Percentiles rank a stretch among this genome's conserved stretches.
phyloP scores from a whole-genome alignment of 257 asterid species.

The Thymus mandschuricus region DNA sequence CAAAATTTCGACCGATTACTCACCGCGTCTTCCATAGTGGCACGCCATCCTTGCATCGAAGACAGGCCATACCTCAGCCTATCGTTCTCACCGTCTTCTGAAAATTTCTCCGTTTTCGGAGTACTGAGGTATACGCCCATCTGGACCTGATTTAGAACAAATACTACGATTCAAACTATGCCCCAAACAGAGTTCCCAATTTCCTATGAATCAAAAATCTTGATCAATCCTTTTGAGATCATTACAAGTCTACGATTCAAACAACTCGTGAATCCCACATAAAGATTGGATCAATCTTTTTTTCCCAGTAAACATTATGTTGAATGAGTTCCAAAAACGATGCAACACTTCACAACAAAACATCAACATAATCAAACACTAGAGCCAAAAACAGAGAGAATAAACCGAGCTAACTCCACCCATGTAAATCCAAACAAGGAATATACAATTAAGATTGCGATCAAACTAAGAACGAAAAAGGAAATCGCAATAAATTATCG shows the following conservation, averaged over 20 bases:
- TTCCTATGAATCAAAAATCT: not conserved
- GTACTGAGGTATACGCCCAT: constrained; percentile 95
- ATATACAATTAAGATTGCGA: constrained; percentile 22
- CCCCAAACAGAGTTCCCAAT: constrained; percentile 7
- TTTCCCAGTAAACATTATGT: not conserved
- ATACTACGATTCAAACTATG: constrained; percentile 4
- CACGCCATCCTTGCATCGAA: constrained; percentile 99
- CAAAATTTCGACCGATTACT: constrained; percentile 40
- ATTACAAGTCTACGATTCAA: constrained; percentile 3
- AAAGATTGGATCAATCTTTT: constrained; percentile 21
- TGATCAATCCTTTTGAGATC: not conserved
- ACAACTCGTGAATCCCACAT: not conserved
- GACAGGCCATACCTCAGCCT: constrained; percentile 80
- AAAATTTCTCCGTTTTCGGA: constrained; percentile 86
- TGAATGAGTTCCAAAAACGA: not conserved
- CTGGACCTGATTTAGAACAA: constrained; percentile 48
- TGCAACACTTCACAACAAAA: no score
- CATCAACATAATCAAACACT: no score
- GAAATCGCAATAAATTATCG: constrained; percentile 14
- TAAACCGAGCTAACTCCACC: not conserved
- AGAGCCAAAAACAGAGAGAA: no score
- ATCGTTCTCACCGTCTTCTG: constrained; percentile 79
- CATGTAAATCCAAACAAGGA: not conserved
- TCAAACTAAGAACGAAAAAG: constrained; percentile 29
- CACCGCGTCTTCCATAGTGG: constrained; percentile 98